Conservation (phyloP, 768 basidiomycete genomes). For the Megacollybia marginata region DNA sequence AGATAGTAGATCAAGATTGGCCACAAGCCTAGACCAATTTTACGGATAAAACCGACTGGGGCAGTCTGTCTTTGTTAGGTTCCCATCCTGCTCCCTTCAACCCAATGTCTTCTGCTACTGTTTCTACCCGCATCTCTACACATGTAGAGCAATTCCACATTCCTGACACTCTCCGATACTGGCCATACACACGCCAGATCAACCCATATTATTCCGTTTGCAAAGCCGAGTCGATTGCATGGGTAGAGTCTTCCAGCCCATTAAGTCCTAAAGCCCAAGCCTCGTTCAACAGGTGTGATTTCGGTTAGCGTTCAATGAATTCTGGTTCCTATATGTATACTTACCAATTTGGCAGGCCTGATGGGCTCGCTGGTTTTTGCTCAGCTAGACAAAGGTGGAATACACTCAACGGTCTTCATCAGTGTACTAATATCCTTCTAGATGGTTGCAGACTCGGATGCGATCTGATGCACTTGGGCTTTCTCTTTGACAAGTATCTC, state of each 20-base stretch:
- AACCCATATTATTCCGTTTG: constrained; percentile 6
- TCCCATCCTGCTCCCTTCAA: no score
- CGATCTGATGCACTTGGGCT: constrained; percentile 24
- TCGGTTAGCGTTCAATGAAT: constrained; percentile 5
- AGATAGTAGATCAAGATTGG: no score
- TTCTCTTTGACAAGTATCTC: constrained; percentile 17
- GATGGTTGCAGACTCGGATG: constrained; percentile 16
- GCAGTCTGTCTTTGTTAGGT: no score
- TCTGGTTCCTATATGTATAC: background rate
- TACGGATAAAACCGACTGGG: no score
- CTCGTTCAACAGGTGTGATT: constrained; percentile 14
- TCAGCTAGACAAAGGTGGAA: constrained; percentile 5
- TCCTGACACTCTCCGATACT: constrained; percentile 11
- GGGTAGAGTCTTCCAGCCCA: constrained; percentile 9
- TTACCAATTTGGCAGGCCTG: background rate
- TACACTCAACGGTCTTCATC: background rate
- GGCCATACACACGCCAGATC: constrained; percentile 11
- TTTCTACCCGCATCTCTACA: no score
- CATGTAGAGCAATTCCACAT: background rate
- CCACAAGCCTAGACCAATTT: no score
- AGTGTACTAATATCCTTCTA: constrained; percentile 2
- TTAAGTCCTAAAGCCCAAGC: constrained; percentile 10
- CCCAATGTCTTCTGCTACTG: no score
- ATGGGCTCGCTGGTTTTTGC: constrained; percentile 7
- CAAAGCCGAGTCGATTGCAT: constrained; percentile 6